A percentile compares a stretch with the other conserved stretches of the same genome.
phyloP scores from a whole-genome alignment of 768 basidiomycete species.

The Sporobolomyces pararoseus region DNA sequence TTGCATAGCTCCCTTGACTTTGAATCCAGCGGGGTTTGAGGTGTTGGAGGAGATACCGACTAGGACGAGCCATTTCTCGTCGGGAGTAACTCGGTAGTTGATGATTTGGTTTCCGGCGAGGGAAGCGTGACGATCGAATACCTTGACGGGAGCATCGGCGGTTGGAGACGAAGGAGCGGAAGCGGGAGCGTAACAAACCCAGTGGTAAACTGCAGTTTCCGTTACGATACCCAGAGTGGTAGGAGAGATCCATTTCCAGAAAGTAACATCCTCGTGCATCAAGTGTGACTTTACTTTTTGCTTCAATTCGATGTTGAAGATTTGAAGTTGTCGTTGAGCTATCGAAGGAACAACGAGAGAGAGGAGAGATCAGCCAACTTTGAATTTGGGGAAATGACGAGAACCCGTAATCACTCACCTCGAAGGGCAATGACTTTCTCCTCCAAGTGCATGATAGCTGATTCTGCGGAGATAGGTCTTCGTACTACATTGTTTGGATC shows the following conservation, averaged over 20 bases:
- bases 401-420: conserved; percentile 54
- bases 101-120: conserved; percentile 94
- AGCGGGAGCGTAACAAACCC: conserved; percentile 46
- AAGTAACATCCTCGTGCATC: conserved; percentile 79
- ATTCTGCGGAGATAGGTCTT: conserved; percentile 94
- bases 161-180: conserved; percentile 49
- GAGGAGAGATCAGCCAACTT: not conserved
- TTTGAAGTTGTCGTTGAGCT: conserved; percentile 92
- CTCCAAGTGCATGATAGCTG: conserved; percentile 95
- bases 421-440: conserved; percentile 96
- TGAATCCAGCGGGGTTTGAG: conserved; percentile 91
- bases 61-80: conserved; percentile 96
- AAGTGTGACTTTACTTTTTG: conserved; percentile 94
- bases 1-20: conserved; percentile 98
- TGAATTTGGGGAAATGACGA: not conserved
- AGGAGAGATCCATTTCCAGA: conserved; percentile 98
- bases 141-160: conserved; percentile 72
- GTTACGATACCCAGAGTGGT: conserved; percentile 92
- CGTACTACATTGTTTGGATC: conserved; percentile 97
- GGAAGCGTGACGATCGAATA: conserved; percentile 94
- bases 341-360: conserved; percentile 14
- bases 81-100: conserved; percentile 87
- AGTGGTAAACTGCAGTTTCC: conserved; percentile 81
- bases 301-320: conserved; percentile 97
- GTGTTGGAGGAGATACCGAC: conserved; percentile 90